Percentiles rank a stretch among this genome's conserved stretches.
Evolutionary conservation across 257 asterid genomes (phyloP).

Genomic region (Lavandula angustifolia): DNA sequence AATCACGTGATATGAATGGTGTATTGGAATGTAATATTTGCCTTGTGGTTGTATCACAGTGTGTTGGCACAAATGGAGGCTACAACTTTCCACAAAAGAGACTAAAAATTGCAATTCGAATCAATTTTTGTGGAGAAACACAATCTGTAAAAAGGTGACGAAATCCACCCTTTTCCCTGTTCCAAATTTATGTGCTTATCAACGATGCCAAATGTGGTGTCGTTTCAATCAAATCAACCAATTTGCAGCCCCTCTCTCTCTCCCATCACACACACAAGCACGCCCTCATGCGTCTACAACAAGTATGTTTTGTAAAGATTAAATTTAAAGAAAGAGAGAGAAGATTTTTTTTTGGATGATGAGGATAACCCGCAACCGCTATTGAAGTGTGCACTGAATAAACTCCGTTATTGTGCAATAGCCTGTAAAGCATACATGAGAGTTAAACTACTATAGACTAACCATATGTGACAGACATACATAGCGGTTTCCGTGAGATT

Average conservation of each 20-base stretch:
- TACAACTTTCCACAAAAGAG: background rate
- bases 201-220: slow-evolving; percentile 41
- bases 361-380: no score
- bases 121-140: slow-evolving; percentile 20
- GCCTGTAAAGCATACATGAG: no score
- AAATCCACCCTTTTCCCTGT: slow-evolving; percentile 27
- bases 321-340: slow-evolving; percentile 8
- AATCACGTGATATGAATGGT: no score
- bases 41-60: no score
- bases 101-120: slow-evolving; percentile 4
- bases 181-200: slow-evolving; percentile 21
- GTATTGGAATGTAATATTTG: no score
- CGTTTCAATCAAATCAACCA: slow-evolving; percentile 43
- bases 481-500: no score
- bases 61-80: background rate
- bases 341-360: background rate
- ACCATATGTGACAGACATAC: no score
- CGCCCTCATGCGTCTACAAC: slow-evolving; percentile 18
- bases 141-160: slow-evolving; percentile 29
- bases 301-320: slow-evolving; percentile 7
- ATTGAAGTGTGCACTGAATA: no score
- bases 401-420: no score
- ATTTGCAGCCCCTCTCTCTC: slow-evolving; percentile 13
- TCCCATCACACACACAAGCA: slow-evolving; percentile 28
- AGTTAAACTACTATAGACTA: no score